Evolutionary conservation across 2,329 filamentous ascomycete species (phyloP), one percentile per base, ranked within the genome.

Genomic region (Zymoseptoria passerinii): DNA sequence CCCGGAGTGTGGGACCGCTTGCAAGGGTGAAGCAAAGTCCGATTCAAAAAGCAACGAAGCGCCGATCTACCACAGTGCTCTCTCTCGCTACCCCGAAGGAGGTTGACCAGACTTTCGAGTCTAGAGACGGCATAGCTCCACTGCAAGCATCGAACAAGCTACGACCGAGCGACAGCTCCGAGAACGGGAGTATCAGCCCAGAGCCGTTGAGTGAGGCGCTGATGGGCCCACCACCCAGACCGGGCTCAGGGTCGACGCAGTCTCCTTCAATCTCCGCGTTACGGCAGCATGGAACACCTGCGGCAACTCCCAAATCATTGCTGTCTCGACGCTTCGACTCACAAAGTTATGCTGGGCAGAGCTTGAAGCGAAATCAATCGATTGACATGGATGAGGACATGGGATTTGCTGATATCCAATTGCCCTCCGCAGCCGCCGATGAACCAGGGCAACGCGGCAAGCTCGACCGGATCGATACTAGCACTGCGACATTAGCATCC

Each of bases 371-470:
- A 29, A 52, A 23, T 7, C 23, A 27, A 55, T 40, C 51, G 55
- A 9, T 53, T 10, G 40, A 27, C 19, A 51, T 9, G 19, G 50
- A 60, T 52, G 61, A 59, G 13, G 56, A 55, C 18, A 59, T 60
- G 62, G 68, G 61, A 28, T 67, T 87, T 72, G 84, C 86, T 58
- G 83, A 85, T 61, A 80, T 87, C 28, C 73, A 86, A 62, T 80
- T 96, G 19, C 92, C 91, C 7, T 91, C 95, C 72, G 84, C 90
- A 13, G 76, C 77, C 4, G 80, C 81, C 8, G 76, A 75, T 28
- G 57, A 58, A 49, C 55, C 59, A 27, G 55, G 50, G 23, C 29
- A 52, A 8, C 55, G 62, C 27, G 60, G 63, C 29, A 29, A 53
- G 77, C 78, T 55, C 68, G 73, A 52, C 79, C 83, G 23, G 74